Base-by-base conservation (phyloP, 2,329 filamentous ascomycete species). In the Fusarium papillatum region DNA sequence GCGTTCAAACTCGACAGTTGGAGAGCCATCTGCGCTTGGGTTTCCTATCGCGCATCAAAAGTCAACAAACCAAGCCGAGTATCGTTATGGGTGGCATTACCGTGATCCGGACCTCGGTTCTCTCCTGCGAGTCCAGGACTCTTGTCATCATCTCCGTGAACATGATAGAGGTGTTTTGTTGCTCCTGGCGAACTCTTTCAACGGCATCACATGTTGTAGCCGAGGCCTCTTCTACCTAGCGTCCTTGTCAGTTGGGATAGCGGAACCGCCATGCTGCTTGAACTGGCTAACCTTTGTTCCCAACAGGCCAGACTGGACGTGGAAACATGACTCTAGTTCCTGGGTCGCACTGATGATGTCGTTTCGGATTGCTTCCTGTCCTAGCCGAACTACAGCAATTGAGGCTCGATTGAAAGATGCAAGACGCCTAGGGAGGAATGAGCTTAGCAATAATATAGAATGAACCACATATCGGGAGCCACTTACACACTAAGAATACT, bases 201-300 rank as follows among this genome's bases (percentile, higher is more conserved):
- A 53, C 9, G 9, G 17, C 2, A 13, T 29, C 11, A 10, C 1
- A 50, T 29, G 48, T 19, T 50, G 16, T 29, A 50, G 46, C 3
- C 0, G 24, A 50, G 22, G 24, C 9, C 9, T 53, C 48, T 7
- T 3, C 16, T 13, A 50, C 48, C 48, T 50, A 3, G 1, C 2
- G 0, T 19, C 16, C 1, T 10, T 50, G 16, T 50, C 16, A 50
- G 5, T 9, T 4, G 24, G 8, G 24, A 50, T 19, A 24, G 1
- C 2, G 8, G 16, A 16, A 1, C 2, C 1, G 2, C 1, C 1
- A 6, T 10, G 8, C 16, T 9, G 0, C 46, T 6, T 4, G 46
- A 2, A 13, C 16, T 13, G 17, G 1, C 48, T n/a, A 3, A 53
- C 48, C 48, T n/a, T 29, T 17, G 17, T 29, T 31, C 17, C 10